These are phyloP conservation scores for Pharnaceum exiguum DNA, from an alignment of 148 eudicot species.

Conservation along the genomic window DNA sequence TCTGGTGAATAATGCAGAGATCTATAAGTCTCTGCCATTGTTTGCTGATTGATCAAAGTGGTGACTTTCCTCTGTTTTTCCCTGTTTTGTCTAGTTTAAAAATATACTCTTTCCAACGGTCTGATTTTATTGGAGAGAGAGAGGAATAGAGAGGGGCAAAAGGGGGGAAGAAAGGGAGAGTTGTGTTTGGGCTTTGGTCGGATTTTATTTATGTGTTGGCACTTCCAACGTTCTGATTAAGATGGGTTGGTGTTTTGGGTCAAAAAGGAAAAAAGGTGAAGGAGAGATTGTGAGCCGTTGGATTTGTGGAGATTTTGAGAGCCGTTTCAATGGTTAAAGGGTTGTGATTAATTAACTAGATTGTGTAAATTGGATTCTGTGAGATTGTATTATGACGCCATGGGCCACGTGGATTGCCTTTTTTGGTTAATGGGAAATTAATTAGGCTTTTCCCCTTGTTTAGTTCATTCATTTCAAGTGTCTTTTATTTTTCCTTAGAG, in stretches of 20 bases:
- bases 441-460: no score
- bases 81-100: not conserved
- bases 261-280: not conserved
- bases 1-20: constrained; percentile 32
- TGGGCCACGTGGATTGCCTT: not conserved
- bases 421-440: not conserved
- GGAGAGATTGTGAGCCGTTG: constrained; percentile 22
- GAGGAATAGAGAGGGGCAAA: constrained; percentile 1
- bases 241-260: constrained; percentile 14
- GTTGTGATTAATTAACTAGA: constrained; percentile 18
- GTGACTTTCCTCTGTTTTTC: constrained; percentile 19
- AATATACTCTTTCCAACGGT: constrained; percentile 38
- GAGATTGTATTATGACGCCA: not conserved
- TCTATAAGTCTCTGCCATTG: constrained; percentile 31
- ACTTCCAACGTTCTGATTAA: constrained; percentile 39
- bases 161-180: not conserved
- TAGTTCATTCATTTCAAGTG: no score
- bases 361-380: not conserved
- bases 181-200: not conserved
- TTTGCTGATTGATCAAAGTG: not conserved
- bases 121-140: constrained; percentile 19
- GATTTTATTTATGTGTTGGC: not conserved
- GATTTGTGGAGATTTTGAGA: constrained; percentile 17
- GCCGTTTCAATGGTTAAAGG: constrained; percentile 21
- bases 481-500: no score